phyloP scores from a whole-genome alignment of 768 basidiomycete species.

The Peribolospora kevripleyi region DNA sequence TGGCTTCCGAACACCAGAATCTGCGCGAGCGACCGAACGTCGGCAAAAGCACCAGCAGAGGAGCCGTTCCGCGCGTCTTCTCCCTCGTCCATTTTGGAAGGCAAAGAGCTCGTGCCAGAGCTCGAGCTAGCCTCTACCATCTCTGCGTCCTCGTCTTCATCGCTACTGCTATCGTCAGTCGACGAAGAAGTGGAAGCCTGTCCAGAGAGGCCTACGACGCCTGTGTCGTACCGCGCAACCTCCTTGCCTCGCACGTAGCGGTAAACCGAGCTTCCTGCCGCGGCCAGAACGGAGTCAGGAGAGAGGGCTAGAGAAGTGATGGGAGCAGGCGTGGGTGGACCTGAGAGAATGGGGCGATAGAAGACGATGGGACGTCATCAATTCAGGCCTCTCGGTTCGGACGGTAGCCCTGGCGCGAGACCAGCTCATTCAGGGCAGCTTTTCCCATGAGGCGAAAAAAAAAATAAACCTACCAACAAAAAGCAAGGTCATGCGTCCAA shows the following conservation, averaged over 20 bases:
- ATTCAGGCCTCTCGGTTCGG: neutral
- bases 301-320: slow-evolving; percentile 61
- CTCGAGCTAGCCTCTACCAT: too few species aligned
- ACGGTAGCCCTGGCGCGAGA: neutral
- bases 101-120: too few species aligned
- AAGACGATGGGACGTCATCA: neutral
- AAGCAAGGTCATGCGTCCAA: slow-evolving; percentile 66
- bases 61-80: too few species aligned
- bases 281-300: slow-evolving; percentile 61
- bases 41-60: too few species aligned
- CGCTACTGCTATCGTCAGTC: neutral
- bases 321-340: slow-evolving; percentile 49
- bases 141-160: too few species aligned
- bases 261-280: slow-evolving; percentile 40
- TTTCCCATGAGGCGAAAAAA: neutral
- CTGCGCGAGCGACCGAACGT: slow-evolving; percentile 25
- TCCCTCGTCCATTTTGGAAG: too few species aligned
- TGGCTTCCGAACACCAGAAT: slow-evolving; percentile 60
- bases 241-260: slow-evolving; percentile 77
- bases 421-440: neutral
- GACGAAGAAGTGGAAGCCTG: too few species aligned
- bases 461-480: slow-evolving; percentile 55
- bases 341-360: slow-evolving; percentile 22
- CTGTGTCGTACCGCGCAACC: slow-evolving; percentile 23
- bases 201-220: too few species aligned